Evolutionary conservation across 2,329 filamentous ascomycete species (phyloP), one percentile per base, ranked within the genome.

Genomic region (Verticillium alfalfae): DNA sequence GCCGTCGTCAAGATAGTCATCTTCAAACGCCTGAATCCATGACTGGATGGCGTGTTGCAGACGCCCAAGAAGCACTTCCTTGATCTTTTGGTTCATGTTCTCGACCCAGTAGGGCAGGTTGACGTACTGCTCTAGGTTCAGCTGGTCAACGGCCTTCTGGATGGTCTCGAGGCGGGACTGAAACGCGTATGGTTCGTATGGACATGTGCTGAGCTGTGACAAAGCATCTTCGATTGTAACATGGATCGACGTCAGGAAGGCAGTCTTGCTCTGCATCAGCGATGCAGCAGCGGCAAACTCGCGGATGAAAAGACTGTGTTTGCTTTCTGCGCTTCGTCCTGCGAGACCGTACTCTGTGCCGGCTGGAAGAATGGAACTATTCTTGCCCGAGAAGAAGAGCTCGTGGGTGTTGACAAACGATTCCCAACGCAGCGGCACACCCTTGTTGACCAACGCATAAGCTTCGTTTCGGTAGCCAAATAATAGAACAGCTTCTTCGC

Each of bases 341-440:
- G 82, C 67, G 13, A 78, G 67, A 5, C 75, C 73, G 60, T 79
- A 79, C 57, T 79, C 78, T 10, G 71, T 70, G 18, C 71, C 74
- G 5, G 72, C 70, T 2, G 76, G 71, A 8, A 78, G 66, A 9
- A 79, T 63, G 10, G 61, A 68, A 13, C 45, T 54, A 70, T 68
- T 85, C 77, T 64, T 84, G 68, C 65, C 84, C 75, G 70, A 90
- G 84, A 71, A 89, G 77, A 70, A 93, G 37, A 97, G 83, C 73
- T 99, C 95, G 73, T 97, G 97, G 1, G 93, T 93, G 73, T 97
- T 94, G 60, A 99, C 92, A 69, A 99, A 98, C 0, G 95, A 97
- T 71, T 99, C 95, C 95, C 95, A 99, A 69, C 93, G 88, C 34
- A 99, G 78, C 1, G 92, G 92, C 36, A 98, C 85, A 63, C 96